phyloP scores from a whole-genome alignment of 257 asterid genomes.

The Orobanche coerulescens region DNA sequence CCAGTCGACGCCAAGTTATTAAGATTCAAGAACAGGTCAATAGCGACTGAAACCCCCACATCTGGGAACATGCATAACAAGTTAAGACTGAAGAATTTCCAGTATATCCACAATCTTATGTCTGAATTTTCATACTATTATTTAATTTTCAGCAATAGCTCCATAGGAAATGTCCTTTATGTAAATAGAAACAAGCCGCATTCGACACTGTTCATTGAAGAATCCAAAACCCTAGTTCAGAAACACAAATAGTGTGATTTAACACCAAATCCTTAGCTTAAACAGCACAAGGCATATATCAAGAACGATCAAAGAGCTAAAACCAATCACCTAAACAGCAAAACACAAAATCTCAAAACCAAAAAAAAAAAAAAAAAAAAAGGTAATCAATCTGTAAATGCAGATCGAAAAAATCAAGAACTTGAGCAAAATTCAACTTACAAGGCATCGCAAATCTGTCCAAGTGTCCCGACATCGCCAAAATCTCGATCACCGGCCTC shows the following conservation, averaged over 20 bases:
- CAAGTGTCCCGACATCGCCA: slow-evolving; percentile 72
- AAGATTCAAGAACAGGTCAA: not conserved
- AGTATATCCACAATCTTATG: not conserved
- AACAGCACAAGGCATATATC: not conserved
- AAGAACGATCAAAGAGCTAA: not conserved
- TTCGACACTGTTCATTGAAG: not conserved
- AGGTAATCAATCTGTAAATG: slow-evolving; percentile 20
- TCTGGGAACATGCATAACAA: not conserved
- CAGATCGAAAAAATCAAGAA: slow-evolving; percentile 16
- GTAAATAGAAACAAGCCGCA: not conserved
- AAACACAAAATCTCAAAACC: slow-evolving; percentile 13
- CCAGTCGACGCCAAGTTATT: slow-evolving; percentile 3
- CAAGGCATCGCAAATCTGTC: slow-evolving; percentile 86
- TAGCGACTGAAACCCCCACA: not conserved
- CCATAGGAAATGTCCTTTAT: not conserved
- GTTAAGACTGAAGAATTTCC: not conserved
- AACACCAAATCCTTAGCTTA: not conserved
- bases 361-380: too few species aligned
- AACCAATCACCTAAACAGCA: not conserved
- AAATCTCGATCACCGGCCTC: slow-evolving; percentile 22
- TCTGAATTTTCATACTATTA: not conserved
- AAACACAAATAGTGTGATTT: not conserved
- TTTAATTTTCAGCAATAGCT: not conserved
- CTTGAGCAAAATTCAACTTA: slow-evolving; percentile 33
- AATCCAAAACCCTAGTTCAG: not conserved